Percentiles rank a stretch among this genome's conserved stretches.
Conservation (phyloP, 148 eudicot genomes). For the Chenopodium berlandieri region DNA sequence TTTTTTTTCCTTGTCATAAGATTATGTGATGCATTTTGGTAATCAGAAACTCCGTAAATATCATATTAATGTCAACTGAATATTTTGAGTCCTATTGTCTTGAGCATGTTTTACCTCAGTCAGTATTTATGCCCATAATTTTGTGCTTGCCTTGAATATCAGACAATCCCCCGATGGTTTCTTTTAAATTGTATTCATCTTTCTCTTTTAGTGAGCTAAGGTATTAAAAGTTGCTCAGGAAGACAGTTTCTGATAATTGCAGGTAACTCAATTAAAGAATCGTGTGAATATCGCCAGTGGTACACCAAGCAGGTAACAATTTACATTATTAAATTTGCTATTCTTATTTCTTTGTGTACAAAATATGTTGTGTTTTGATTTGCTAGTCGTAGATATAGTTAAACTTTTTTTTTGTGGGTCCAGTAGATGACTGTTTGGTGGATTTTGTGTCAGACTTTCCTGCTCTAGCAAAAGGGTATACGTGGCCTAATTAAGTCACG, state of each 20-base stretch:
- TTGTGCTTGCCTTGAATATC: background rate
- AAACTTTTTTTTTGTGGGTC: background rate
- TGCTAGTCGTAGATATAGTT: background rate
- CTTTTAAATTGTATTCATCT: background rate
- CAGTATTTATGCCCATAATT: background rate
- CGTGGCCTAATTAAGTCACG: too few relatives aligned
- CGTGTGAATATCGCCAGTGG: constrained; percentile 90
- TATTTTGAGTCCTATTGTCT: background rate
- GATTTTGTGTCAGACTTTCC: too few relatives aligned
- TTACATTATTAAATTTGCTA: constrained; percentile 6
- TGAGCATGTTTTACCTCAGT: background rate
- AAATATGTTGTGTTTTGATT: background rate
- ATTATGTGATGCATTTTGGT: background rate
- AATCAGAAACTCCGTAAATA: background rate
- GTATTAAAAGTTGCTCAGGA: background rate
- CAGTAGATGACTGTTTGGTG: too few relatives aligned
- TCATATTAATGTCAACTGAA: background rate
- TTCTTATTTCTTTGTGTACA: background rate
- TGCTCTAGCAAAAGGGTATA: too few relatives aligned
- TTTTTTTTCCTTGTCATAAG: background rate
- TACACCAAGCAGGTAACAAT: constrained; percentile 80
- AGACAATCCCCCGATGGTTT: background rate
- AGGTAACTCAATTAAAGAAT: constrained; percentile 68
- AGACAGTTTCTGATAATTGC: constrained; percentile 11
- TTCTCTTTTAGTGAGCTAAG: background rate